Percentiles rank a stretch among this genome's conserved stretches.
Conservation (phyloP, 345 rosid species). For the Punica granatum region DNA sequence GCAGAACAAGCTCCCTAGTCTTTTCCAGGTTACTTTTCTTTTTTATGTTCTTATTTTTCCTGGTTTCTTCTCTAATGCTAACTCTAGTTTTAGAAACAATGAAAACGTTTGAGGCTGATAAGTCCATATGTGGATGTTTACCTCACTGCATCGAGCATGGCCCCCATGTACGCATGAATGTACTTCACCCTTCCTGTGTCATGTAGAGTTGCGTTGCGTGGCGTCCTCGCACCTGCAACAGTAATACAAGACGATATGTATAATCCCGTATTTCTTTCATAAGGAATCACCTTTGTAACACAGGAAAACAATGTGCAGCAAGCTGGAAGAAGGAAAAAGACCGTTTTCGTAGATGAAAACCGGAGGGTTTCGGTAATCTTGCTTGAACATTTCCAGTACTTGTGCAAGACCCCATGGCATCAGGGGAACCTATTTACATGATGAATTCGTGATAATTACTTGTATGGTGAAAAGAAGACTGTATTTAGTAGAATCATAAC, state of each 20-base stretch:
- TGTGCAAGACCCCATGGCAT: constrained; percentile 12
- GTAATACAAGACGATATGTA: background rate
- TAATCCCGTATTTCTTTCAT: background rate
- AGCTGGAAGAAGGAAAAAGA: constrained; percentile 11
- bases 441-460: background rate
- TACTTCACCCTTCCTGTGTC: constrained; percentile 14
- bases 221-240: constrained; percentile 11
- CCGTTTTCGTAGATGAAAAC: constrained; percentile 20
- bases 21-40: background rate
- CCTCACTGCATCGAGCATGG: constrained; percentile 14
- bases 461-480: background rate
- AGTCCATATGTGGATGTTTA: background rate
- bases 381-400: constrained; percentile 19
- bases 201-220: constrained; percentile 4
- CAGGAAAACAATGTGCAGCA: background rate
- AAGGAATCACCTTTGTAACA: background rate
- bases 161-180: constrained; percentile 15
- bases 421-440: background rate
- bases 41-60: background rate
- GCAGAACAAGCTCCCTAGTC: background rate
- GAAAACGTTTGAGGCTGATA: background rate
- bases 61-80: background rate
- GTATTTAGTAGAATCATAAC: no score
- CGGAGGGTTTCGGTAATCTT: constrained; percentile 16
- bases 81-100: background rate